Percentiles rank a stretch among this genome's conserved stretches.
Evolutionary conservation across 1,284 basidiomycete genomes (phyloP).

Genomic region (Boletus semigastroideus): DNA sequence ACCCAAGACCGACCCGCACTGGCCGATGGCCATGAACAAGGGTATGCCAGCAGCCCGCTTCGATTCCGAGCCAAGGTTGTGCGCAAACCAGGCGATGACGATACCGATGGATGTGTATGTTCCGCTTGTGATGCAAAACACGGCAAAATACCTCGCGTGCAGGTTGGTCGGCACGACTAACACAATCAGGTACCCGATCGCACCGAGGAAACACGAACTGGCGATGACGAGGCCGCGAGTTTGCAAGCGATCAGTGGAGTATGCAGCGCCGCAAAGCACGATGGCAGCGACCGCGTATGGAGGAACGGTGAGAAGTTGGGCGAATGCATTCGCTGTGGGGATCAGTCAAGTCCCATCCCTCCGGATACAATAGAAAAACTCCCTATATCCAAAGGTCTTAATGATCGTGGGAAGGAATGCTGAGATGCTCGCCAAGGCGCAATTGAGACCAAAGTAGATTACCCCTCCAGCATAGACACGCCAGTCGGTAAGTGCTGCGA

Average conservation of each 20-base stretch:
- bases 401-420: conserved; percentile 88
- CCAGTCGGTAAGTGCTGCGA: conserved; percentile 69
- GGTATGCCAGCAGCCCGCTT: conserved; percentile 76
- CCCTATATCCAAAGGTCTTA: conserved; percentile 64
- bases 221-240: conserved; percentile 66
- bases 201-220: conserved; percentile 48
- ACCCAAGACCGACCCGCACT: conserved; percentile 71
- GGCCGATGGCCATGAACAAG: conserved; percentile 77
- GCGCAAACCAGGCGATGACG: conserved; percentile 74
- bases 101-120: conserved; percentile 72
- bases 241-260: conserved; percentile 71
- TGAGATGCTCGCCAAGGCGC: conserved; percentile 74
- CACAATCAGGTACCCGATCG: conserved; percentile 44
- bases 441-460: conserved; percentile 79
- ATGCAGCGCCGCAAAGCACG: conserved; percentile 64
- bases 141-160: conserved; percentile 68
- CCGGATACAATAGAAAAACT: conserved; percentile 7
- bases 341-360: neutral
- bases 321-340: conserved; percentile 47
- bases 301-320: conserved; percentile 76
- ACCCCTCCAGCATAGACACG: conserved; percentile 57
- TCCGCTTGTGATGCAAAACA: conserved; percentile 70
- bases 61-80: conserved; percentile 76
- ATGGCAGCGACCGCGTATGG: conserved; percentile 77
- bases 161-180: conserved; percentile 39